phyloP scores from a whole-genome alignment of 176 grass and related monocot species.

The Thalia dealbata region DNA sequence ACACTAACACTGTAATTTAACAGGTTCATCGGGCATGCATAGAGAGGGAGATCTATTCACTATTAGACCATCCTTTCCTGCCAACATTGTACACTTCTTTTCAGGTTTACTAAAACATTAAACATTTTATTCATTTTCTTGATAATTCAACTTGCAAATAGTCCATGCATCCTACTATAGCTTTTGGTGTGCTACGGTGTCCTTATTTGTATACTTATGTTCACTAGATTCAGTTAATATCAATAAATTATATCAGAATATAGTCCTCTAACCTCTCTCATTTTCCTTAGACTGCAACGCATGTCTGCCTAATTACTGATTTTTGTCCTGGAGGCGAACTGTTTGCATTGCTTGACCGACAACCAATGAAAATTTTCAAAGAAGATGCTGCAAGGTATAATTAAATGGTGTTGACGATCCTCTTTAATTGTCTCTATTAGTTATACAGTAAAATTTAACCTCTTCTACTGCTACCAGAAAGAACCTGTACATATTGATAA shows the following conservation, averaged over 20 bases:
- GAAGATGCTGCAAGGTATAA: constrained; percentile 85
- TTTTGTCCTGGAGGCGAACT: constrained; percentile 92
- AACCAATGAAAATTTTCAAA: constrained; percentile 86
- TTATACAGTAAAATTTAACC: neutral
- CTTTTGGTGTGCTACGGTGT: neutral
- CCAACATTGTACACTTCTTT: constrained; percentile 95
- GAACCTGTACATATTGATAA: neutral
- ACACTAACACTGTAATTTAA: neutral
- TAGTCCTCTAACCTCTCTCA: constrained; percentile 27
- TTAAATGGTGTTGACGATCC: neutral
- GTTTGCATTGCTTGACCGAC: constrained; percentile 79
- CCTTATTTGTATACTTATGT: neutral
- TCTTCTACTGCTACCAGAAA: neutral
- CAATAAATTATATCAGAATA: constrained; percentile 4
- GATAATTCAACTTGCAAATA: neutral
- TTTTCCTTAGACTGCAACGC: constrained; percentile 78
- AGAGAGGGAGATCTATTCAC: constrained; percentile 95
- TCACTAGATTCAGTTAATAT: neutral
- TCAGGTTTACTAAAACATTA: constrained; percentile 36
- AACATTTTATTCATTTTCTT: constrained; percentile 8
- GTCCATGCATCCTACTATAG: neutral
- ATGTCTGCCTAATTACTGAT: constrained; percentile 98
- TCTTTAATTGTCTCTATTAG: neutral
- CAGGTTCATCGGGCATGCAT: constrained; percentile 94
- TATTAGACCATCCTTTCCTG: constrained; percentile 94